Conservation (phyloP, 2,329 filamentous ascomycete genomes). For the Colletotrichum sp. region DNA sequence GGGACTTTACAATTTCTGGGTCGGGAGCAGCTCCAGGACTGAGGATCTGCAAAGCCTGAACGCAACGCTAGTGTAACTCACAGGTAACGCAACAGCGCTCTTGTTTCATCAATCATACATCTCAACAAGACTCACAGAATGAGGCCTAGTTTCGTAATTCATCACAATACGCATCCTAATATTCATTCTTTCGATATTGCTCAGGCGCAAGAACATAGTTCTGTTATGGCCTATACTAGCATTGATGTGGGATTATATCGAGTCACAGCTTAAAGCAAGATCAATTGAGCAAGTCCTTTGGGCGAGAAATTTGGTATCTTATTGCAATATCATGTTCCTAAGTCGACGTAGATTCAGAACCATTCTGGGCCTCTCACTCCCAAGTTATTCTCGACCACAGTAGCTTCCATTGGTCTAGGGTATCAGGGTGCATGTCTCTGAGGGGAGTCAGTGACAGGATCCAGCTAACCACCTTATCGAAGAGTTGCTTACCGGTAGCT, state of each 20-base stretch:
- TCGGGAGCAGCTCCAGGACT: slow-evolving; percentile 31
- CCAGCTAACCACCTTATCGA: neutral
- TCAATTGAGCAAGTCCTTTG: neutral
- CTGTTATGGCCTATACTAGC: neutral
- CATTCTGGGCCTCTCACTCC: neutral
- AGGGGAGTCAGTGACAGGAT: fast-evolving
- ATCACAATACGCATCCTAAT: neutral
- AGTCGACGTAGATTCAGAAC: neutral
- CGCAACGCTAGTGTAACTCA: neutral
- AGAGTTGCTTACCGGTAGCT: neutral
- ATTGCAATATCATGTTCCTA: neutral
- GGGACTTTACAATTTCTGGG: slow-evolving; percentile 33
- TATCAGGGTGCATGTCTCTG: neutral
- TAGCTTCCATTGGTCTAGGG: neutral
- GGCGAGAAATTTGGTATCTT: neutral
- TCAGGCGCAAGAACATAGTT: fast-evolving
- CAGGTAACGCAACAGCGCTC: neutral
- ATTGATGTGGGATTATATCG: neutral
- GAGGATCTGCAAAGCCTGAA: neutral
- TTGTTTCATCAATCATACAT: neutral
- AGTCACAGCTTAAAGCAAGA: neutral
- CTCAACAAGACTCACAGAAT: neutral
- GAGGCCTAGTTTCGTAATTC: neutral
- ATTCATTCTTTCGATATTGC: neutral
- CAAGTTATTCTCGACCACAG: neutral